Evolutionary conservation across 2,329 filamentous ascomycete species (phyloP), one percentile per base, ranked within the genome.

Genomic region (Neocatenulostroma microsporum): DNA sequence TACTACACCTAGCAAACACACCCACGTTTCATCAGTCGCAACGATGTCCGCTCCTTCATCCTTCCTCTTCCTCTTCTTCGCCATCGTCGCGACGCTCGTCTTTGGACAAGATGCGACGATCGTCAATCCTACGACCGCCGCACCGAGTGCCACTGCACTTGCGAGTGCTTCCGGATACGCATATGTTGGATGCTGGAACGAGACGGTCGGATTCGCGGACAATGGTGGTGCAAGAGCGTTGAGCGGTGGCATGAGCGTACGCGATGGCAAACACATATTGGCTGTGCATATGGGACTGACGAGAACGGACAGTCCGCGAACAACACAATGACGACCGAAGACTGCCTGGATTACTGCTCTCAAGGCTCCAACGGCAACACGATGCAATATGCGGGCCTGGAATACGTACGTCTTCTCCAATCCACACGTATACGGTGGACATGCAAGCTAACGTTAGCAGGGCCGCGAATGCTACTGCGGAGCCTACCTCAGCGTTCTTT

Each of bases 381-480:
- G 23, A 59, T 55, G 10, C 57, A 59, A 36, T 74, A 69, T 50
- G 73, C 73, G 3, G 74, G 73, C 2, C 50, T 78, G 26, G 72
- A 78, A 58, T 76, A 69, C 55, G 48, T 42, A 24, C 35, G 24
- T 24, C n/a, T 24, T 18, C 17, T 19, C 27, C n/a, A 30, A 13
- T 13, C n/a, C 13, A 14, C 13, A 33, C 5, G 5, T 13, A 27
- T 12, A 40, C 6, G 17, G 13, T 24, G 12, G 24, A 21, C 29
- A 26, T 27, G 19, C 30, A 8, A 9, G 11, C 12, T 13, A 17
- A 31, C 12, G 19, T 17, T 20, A 6, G n/a, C 13, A 17, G 37
- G 38, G 45, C 21, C 73, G 72, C 37, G 74, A 78, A 60, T 80
- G 75, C 64, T 79, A 73, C 67, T 80, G 76, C 55, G 64, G 70